Evolutionary conservation across 495 filamentous ascomycete genomes (phyloP).

Genomic region (Penicillium bovifimosum): DNA sequence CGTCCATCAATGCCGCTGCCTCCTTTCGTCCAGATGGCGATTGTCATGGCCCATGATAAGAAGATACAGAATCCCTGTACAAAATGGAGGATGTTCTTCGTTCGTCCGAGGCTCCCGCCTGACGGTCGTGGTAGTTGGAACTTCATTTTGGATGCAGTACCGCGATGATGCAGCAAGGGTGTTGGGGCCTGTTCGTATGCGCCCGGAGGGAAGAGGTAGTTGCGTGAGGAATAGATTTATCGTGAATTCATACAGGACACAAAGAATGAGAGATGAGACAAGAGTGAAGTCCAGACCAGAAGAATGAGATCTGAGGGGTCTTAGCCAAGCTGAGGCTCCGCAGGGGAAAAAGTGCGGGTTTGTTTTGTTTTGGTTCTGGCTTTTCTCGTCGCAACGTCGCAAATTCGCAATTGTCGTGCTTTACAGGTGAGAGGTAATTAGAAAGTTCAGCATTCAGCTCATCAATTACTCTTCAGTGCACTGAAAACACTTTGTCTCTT

Average conservation of each 20-base stretch:
- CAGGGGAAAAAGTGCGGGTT: neutral
- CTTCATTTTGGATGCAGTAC: conserved; percentile 23
- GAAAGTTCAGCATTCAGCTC: neutral
- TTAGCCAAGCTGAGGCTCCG: neutral
- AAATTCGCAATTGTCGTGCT: neutral
- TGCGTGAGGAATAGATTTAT: neutral
- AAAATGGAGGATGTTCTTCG: conserved; percentile 46
- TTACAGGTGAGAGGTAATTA: conserved; percentile 4
- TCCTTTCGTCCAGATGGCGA: conserved; percentile 63
- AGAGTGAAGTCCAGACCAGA: neutral
- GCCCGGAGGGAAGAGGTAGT: conserved; percentile 5
- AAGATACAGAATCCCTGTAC: conserved; percentile 63
- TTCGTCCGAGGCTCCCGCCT: conserved; percentile 36
- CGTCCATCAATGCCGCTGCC: conserved; percentile 57
- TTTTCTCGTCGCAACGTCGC: neutral
- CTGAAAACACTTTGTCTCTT: neutral
- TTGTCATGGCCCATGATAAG: conserved; percentile 65
- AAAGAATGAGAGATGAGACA: neutral
- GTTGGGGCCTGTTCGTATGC: conserved; percentile 13
- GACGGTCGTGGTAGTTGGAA: conserved; percentile 29
- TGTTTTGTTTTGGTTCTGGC: neutral
- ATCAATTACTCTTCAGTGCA: no score
- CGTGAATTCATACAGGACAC: conserved; percentile 1
- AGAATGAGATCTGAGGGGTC: neutral
- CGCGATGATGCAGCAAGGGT: conserved; percentile 24